These are phyloP conservation scores for Quercus tomentella DNA, from an alignment of 331 rosid genomes.

Conservation along the genomic window DNA sequence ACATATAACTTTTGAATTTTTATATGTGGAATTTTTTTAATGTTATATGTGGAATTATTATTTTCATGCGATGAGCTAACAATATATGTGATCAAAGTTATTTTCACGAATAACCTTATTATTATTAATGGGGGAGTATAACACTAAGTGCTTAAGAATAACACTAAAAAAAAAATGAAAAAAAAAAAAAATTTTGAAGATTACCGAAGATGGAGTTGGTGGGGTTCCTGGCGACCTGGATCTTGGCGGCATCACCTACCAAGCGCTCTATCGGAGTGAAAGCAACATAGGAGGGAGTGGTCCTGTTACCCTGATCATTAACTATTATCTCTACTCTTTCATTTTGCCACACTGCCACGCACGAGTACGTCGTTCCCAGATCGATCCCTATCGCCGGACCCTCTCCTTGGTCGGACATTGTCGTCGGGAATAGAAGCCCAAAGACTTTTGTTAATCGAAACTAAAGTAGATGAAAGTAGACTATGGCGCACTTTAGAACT, in stretches of 20 bases:
- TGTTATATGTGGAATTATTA: too few species aligned
- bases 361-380: background rate
- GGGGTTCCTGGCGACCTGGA: background rate
- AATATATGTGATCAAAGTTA: too few species aligned
- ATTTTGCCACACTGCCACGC: slow-evolving; percentile 1
- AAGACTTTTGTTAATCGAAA: too few species aligned
- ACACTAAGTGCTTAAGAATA: too few species aligned
- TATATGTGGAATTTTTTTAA: too few species aligned
- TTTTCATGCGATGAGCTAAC: too few species aligned
- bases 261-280: background rate
- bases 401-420: background rate
- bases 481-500: too few species aligned
- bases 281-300: background rate
- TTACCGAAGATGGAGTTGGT: background rate
- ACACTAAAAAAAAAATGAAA: too few species aligned
- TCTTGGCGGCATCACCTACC: slow-evolving; percentile 1
- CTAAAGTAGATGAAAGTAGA: too few species aligned
- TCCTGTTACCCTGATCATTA: slow-evolving; percentile 7
- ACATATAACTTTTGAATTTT: too few species aligned
- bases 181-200: background rate
- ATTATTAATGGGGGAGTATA: too few species aligned
- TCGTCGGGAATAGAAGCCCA: background rate
- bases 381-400: background rate
- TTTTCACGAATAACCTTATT: too few species aligned
- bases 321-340: background rate